phyloP scores from a whole-genome alignment of 176 grass and related monocot species.

The Oryza punctata region DNA sequence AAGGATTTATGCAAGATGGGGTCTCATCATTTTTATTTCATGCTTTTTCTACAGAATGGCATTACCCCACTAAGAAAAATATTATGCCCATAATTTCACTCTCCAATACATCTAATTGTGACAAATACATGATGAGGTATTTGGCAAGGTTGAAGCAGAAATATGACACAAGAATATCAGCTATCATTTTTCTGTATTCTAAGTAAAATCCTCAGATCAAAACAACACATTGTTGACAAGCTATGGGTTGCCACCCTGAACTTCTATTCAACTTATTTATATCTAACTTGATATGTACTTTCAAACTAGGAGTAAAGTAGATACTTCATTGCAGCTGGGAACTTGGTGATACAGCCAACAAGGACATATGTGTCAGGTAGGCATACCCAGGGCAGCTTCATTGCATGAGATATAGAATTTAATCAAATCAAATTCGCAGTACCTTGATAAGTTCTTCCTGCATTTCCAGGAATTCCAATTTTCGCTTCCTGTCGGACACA shows the following conservation, averaged over 20 bases:
- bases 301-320: neutral
- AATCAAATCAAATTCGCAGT: constrained; percentile 19
- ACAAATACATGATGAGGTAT: neutral
- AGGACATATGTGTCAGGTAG: neutral
- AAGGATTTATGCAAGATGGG: neutral
- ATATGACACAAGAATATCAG: neutral
- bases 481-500: constrained; percentile 88
- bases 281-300: constrained; percentile 3
- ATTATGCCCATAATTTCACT: neutral
- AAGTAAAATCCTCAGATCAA: neutral
- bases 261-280: neutral
- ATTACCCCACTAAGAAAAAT: neutral
- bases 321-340: constrained; percentile 9
- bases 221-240: neutral
- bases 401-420: neutral
- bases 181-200: neutral
- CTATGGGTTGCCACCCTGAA: neutral
- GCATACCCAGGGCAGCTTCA: neutral
- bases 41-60: neutral
- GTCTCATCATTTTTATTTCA: neutral
- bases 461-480: constrained; percentile 95
- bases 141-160: neutral
- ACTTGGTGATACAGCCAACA: neutral
- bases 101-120: neutral
- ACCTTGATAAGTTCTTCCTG: constrained; percentile 99